phyloP scores from a whole-genome alignment of 495 filamentous ascomycete genomes.

The Delitschia confertaspora region DNA sequence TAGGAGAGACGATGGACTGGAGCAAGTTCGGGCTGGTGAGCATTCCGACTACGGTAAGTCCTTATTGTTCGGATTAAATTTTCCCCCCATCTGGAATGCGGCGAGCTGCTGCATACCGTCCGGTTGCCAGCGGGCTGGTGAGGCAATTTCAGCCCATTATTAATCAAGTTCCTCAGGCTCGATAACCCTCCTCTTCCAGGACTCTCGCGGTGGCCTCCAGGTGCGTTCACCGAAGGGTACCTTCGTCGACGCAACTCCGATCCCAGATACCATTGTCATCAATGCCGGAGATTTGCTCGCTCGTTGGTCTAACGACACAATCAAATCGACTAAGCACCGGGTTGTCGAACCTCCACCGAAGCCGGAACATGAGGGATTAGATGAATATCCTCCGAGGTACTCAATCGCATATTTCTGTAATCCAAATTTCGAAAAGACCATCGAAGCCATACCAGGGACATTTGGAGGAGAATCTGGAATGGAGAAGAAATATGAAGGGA shows the following conservation, averaged over 20 bases:
- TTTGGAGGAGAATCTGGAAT: slow-evolving; percentile 52
- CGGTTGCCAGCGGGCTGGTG: not conserved
- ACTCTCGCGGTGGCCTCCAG: slow-evolving; percentile 71
- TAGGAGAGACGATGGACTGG: slow-evolving; percentile 40
- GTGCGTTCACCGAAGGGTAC: slow-evolving; percentile 66
- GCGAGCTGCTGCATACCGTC: not conserved
- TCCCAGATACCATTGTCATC: slow-evolving; percentile 74
- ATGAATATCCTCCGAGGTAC: slow-evolving; percentile 54
- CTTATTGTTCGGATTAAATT: not conserved
- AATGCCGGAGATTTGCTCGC: slow-evolving; percentile 87
- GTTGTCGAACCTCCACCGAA: slow-evolving; percentile 70
- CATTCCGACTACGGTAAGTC: slow-evolving; percentile 70
- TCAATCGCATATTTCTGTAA: slow-evolving; percentile 82
- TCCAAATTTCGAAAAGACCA: slow-evolving; percentile 66
- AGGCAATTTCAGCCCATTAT: not conserved
- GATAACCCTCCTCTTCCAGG: slow-evolving; percentile 85
- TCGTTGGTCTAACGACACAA: slow-evolving; percentile 83
- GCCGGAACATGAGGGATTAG: slow-evolving; percentile 32
- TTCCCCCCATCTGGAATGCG: too few species aligned
- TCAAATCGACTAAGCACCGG: slow-evolving; percentile 80
- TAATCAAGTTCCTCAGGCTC: slow-evolving; percentile 38
- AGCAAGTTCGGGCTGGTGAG: slow-evolving; percentile 71
- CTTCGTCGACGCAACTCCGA: slow-evolving; percentile 78
- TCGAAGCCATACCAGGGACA: slow-evolving; percentile 83
- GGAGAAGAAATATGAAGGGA: slow-evolving; percentile 66